Evolutionary conservation across 2,329 filamentous ascomycete genomes (phyloP), one percentile per base, ranked within the genome.

Genomic region (Sporothrix globosa): DNA sequence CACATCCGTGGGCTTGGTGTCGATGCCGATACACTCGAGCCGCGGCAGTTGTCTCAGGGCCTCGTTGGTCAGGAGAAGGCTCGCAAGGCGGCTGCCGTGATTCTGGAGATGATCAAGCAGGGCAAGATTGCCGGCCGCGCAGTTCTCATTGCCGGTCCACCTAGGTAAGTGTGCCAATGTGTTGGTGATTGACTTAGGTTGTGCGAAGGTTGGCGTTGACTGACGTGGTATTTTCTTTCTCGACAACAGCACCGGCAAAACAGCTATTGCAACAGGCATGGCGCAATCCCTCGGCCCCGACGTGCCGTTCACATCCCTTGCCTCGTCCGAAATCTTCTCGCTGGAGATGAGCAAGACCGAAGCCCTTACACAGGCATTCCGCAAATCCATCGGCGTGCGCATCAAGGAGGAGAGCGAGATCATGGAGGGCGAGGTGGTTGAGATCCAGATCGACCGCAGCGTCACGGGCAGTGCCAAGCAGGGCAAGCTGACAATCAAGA

Each of bases 281-380:
- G 91, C 96, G 50, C 96, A 99, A 80, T 97, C 94, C 41, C 88
- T 99, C 68, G 96, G 95, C 60, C 82, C 93, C 65, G 96, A 99
- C 79, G 94, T 97, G 1, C 96, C 96, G 4, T 99, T 99, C 80
- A 99, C 96, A 27, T 94, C 93, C 82, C 90, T 98, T 73, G 93
- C 96, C 56, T 93, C 94, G 17, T 97, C 94, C 71, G 96, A 99
- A 81, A 97, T 99, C 77, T 99, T 97, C 83, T 97, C 94, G 34
- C 88, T 98, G 78, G 96, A 99, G 82, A 98, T 99, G 95, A 97
- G 93, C 76, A 99, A 99, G 84, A 99, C 96, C 50, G 96, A 99
- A 82, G 95, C 96, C 67, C 88, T 99, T 48, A 97, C 95, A 69
- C 96, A 99, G 81, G 95, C 96, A n/a, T 98, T 99, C 84, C 91